These are phyloP conservation scores for Hymenoscyphus scutula DNA, from an alignment of 2,329 filamentous ascomycete species.

Conservation along the genomic window DNA sequence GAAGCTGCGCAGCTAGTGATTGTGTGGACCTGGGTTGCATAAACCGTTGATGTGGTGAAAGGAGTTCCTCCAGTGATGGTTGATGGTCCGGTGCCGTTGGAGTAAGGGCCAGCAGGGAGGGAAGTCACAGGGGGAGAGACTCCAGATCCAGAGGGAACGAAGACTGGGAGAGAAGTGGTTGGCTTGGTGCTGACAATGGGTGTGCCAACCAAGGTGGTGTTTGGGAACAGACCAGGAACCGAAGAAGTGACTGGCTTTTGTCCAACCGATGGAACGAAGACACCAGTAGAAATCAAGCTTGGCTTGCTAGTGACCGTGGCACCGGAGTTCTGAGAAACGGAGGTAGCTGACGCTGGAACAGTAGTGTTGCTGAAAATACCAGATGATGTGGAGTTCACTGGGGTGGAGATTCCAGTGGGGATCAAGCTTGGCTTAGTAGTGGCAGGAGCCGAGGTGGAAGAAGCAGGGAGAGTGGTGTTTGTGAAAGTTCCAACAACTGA, in stretches of 20 bases:
- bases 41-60: slow-evolving; percentile 7
- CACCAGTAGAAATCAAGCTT: not conserved
- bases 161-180: not conserved
- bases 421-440: not conserved
- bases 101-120: not conserved
- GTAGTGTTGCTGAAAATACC: too few relatives aligned
- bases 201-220: not conserved
- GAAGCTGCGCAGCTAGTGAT: slow-evolving; percentile 7
- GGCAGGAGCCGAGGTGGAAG: not conserved
- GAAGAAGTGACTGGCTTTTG: not conserved
- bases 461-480: too few relatives aligned
- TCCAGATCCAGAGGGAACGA: not conserved
- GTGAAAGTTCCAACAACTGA: not conserved
- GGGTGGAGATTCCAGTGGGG: not conserved
- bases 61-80: not conserved
- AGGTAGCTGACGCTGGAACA: too few relatives aligned
- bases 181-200: not conserved
- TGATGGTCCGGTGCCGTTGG: not conserved
- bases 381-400: not conserved
- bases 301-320: not conserved
- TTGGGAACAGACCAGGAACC: not conserved
- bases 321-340: slow-evolving; percentile 1
- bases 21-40: not conserved
- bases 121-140: not conserved
- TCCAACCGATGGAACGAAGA: not conserved